These are phyloP conservation scores for Barbatosphaeria neglecta DNA, from an alignment of 495 filamentous ascomycete genomes.

Conservation along the genomic window DNA sequence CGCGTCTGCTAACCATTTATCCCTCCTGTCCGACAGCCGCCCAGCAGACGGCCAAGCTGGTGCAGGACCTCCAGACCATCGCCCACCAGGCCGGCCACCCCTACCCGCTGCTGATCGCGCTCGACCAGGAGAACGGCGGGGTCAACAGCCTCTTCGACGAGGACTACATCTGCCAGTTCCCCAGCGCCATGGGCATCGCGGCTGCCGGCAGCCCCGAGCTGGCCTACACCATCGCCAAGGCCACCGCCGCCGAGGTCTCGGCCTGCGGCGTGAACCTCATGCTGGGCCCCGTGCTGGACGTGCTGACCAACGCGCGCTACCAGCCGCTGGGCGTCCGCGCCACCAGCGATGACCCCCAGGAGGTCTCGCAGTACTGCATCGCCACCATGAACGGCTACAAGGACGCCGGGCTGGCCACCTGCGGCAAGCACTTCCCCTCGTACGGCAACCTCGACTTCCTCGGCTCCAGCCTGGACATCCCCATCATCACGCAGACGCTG, in stretches of 20 bases:
- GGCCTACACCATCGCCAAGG: slow-evolving; percentile 71
- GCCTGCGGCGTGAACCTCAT: slow-evolving; percentile 87
- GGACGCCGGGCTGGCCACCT: slow-evolving; percentile 70
- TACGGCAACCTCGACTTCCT: slow-evolving; percentile 90
- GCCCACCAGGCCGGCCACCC: slow-evolving; percentile 78
- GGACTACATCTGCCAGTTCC: slow-evolving; percentile 82
- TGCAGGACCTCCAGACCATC: slow-evolving; percentile 77
- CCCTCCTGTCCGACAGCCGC: slow-evolving; percentile 46
- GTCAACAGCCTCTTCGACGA: slow-evolving; percentile 91
- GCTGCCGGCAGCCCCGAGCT: slow-evolving; percentile 69
- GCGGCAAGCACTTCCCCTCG: slow-evolving; percentile 87
- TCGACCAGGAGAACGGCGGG: slow-evolving; percentile 91
- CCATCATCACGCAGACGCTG: slow-evolving; percentile 81
- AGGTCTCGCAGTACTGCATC: slow-evolving; percentile 77
- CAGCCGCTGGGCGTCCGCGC: slow-evolving; percentile 79
- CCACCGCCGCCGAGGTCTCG: slow-evolving; percentile 74
- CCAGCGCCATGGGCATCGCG: slow-evolving; percentile 81
- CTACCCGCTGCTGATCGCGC: slow-evolving; percentile 68
- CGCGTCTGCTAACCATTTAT: not conserved
- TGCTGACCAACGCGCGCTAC: slow-evolving; percentile 76
- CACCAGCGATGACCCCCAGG: slow-evolving; percentile 75
- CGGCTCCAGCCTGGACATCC: slow-evolving; percentile 74
- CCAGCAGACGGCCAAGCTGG: slow-evolving; percentile 67
- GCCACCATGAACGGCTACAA: slow-evolving; percentile 84
- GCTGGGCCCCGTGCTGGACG: slow-evolving; percentile 80